Conservation (phyloP, 306 rosid species). For the Benincasa hispida region DNA sequence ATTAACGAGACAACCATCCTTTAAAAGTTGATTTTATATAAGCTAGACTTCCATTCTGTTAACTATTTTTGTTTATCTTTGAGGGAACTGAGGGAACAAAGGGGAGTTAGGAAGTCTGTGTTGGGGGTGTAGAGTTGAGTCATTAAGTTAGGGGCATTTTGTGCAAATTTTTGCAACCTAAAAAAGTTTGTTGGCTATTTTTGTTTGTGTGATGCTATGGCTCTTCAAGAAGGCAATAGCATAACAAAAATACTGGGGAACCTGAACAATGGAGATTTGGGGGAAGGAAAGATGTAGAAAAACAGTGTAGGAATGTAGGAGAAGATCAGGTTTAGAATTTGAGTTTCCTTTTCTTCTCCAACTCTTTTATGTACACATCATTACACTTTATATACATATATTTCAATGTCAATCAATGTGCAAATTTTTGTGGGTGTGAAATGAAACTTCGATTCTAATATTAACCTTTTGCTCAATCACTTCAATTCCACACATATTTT, state of each 20-base stretch:
- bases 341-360: background rate
- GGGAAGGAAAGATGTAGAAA: background rate
- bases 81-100: too few species aligned
- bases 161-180: too few species aligned
- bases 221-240: background rate
- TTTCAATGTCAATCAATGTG: conserved; percentile 1
- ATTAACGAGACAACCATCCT: too few species aligned
- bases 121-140: too few species aligned
- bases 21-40: too few species aligned
- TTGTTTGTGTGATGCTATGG: background rate
- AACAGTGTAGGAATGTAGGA: conserved; percentile 1
- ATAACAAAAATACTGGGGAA: background rate
- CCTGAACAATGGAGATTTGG: background rate
- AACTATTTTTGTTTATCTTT: too few species aligned
- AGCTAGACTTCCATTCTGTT: too few species aligned
- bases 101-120: too few species aligned
- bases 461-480: too few species aligned
- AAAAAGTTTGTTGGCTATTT: too few species aligned
- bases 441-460: background rate
- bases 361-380: conserved; percentile 3
- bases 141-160: too few species aligned
- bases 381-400: background rate
- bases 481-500: too few species aligned
- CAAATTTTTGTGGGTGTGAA: background rate
- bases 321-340: conserved; percentile 1